Percentiles rank a stretch among this genome's conserved stretches.
Conservation (phyloP, 768 basidiomycete species). For the Gloeophyllum trabeum region DNA sequence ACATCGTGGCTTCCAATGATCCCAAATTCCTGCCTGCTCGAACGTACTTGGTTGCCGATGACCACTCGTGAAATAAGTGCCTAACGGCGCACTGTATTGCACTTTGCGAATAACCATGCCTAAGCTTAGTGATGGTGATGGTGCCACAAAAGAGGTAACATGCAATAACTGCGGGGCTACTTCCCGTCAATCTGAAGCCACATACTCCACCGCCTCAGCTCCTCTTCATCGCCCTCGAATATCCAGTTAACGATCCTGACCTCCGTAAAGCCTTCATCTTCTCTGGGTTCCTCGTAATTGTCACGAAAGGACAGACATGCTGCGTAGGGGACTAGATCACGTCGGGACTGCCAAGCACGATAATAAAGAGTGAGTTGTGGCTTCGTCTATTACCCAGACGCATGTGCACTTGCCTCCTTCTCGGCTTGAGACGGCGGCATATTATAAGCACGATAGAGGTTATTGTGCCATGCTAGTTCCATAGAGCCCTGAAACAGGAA, state of each 20-base stretch:
- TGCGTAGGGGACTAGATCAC: conserved; percentile 44
- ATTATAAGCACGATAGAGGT: conserved; percentile 72
- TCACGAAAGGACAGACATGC: conserved; percentile 49
- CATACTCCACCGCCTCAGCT: conserved; percentile 64
- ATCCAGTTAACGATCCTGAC: conserved; percentile 71
- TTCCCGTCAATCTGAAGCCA: conserved; percentile 83
- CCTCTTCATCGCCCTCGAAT: conserved; percentile 68
- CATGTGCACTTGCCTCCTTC: conserved; percentile 25
- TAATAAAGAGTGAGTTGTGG: too few species aligned
- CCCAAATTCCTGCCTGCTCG: too few species aligned
- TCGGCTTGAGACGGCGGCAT: conserved; percentile 34
- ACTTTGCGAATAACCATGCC: too few species aligned
- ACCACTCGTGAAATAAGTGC: too few species aligned
- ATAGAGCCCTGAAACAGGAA: conserved; percentile 63
- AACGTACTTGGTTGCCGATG: too few species aligned
- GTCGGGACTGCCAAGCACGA: conserved; percentile 27
- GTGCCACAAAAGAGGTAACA: too few species aligned
- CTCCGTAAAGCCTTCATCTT: conserved; percentile 67
- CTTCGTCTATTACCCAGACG: conserved; percentile 2
- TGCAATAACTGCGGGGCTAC: too few species aligned
- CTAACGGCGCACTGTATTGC: too few species aligned
- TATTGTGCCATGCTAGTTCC: conserved; percentile 92
- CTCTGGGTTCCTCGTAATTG: conserved; percentile 54
- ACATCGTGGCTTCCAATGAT: too few species aligned
- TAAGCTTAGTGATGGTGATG: too few species aligned